phyloP scores from a whole-genome alignment of 768 basidiomycete genomes.

The Mycena galericulata region DNA sequence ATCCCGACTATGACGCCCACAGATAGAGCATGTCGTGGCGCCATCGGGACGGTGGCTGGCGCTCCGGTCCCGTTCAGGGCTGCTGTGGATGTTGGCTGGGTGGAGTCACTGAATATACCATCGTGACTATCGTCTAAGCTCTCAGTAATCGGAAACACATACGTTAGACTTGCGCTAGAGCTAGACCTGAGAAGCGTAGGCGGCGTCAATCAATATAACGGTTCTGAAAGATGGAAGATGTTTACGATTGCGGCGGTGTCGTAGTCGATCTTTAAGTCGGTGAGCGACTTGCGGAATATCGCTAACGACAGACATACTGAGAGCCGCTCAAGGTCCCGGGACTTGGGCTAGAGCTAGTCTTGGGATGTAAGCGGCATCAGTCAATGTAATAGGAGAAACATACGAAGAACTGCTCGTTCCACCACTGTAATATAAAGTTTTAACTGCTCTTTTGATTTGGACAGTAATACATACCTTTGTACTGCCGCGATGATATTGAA shows the following conservation, averaged over 20 bases:
- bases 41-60: not conserved
- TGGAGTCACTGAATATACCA: not conserved
- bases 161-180: constrained; percentile 1
- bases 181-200: not conserved
- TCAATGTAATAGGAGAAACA: too few relatives aligned
- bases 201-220: not conserved
- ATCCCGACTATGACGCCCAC: constrained; percentile 14
- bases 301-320: constrained; percentile 1
- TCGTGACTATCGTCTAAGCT: not conserved
- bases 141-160: constrained; percentile 3
- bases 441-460: not conserved
- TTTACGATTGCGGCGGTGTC: not conserved
- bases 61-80: not conserved
- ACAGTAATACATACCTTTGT: constrained; percentile 9
- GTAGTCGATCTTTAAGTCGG: not conserved
- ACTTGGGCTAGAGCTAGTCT: too few relatives aligned
- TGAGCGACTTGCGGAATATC: not conserved
- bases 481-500: constrained; percentile 11
- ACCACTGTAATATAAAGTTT: not conserved
- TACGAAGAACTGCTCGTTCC: not conserved
- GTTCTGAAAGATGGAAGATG: not conserved
- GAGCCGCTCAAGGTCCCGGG: not conserved
- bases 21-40: not conserved
- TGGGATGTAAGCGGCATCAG: too few relatives aligned
- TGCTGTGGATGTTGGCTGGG: not conserved